phyloP scores from a whole-genome alignment of 805 yeast species.

The Spencermartinsiella europaea region DNA sequence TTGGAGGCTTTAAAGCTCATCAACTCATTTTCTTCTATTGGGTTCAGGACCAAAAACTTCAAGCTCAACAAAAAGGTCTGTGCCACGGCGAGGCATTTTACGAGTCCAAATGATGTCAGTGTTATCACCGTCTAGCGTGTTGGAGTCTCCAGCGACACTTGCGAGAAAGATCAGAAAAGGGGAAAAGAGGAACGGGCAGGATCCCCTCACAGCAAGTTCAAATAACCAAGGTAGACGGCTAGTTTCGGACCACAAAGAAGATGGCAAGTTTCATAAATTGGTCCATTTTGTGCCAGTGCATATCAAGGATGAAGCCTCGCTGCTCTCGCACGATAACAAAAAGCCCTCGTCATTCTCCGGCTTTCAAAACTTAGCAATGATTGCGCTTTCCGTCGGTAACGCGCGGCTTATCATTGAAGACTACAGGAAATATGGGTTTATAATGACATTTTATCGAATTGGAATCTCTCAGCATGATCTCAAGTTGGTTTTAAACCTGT shows the following conservation, averaged over 20 bases:
- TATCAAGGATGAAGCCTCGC: constrained; percentile 12
- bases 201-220: not conserved
- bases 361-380: constrained; percentile 37
- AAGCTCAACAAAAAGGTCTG: too few relatives aligned
- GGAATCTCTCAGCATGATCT: constrained; percentile 33
- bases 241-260: not conserved
- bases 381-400: constrained; percentile 36
- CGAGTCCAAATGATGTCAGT: not conserved
- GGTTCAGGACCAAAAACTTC: too few relatives aligned
- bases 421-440: constrained; percentile 35
- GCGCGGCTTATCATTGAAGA: constrained; percentile 36
- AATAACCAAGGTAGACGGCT: not conserved
- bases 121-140: not conserved
- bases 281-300: constrained; percentile 16
- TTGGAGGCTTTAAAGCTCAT: too few relatives aligned
- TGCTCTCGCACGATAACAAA: constrained; percentile 13
- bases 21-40: too few relatives aligned
- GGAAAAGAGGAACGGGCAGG: not conserved
- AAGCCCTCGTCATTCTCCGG: constrained; percentile 30
- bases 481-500: constrained; percentile 23
- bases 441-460: constrained; percentile 25
- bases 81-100: too few relatives aligned
- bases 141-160: not conserved
- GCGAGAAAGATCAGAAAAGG: not conserved
- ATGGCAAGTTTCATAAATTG: not conserved